A percentile compares a stretch with the other conserved stretches of the same genome.
Conservation (phyloP, 257 asterid species). For the Cinchona pubescens region DNA sequence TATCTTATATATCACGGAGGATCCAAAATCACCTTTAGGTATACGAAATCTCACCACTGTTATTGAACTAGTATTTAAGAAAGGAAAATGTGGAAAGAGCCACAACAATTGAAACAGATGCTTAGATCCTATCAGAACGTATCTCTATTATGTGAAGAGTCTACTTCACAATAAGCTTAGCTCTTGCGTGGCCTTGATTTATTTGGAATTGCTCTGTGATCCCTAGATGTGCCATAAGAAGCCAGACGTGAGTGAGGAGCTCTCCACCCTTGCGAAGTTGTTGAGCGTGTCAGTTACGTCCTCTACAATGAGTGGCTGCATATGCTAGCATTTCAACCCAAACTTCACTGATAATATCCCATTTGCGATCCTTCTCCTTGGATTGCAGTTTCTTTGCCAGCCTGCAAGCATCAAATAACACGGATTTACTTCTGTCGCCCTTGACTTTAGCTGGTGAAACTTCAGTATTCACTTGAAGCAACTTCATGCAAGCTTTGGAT, state of each 20-base stretch:
- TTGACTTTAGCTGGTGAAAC: slow-evolving; percentile 45
- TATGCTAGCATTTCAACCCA: slow-evolving; percentile 54
- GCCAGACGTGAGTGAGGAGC: slow-evolving; percentile 63
- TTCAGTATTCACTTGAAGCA: slow-evolving; percentile 38
- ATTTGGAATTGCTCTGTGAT: slow-evolving; percentile 53
- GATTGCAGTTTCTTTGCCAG: slow-evolving; percentile 31
- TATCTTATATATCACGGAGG: too few relatives aligned
- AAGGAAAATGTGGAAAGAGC: too few relatives aligned
- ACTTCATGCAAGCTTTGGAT: slow-evolving; percentile 24
- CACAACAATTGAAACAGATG: not conserved
- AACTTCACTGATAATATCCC: slow-evolving; percentile 32
- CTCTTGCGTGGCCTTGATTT: slow-evolving; percentile 52
- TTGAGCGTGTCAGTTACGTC: slow-evolving; percentile 49
- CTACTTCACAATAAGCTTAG: slow-evolving; percentile 41
- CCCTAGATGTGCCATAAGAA: slow-evolving; percentile 60
- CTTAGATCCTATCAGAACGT: not conserved
- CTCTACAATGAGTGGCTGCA: slow-evolving; percentile 49
- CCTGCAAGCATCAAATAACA: slow-evolving; percentile 52
- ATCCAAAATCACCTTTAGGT: too few relatives aligned
- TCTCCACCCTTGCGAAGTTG: slow-evolving; percentile 64
- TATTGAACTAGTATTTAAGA: too few relatives aligned
- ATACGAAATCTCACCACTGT: too few relatives aligned
- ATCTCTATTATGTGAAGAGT: not conserved
- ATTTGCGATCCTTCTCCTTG: not conserved
- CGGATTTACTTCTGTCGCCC: slow-evolving; percentile 60